Percentiles rank a stretch among this genome's conserved stretches.
phyloP scores from a whole-genome alignment of 2,329 filamentous ascomycete genomes.

The Pyrenochaeta sp. region DNA sequence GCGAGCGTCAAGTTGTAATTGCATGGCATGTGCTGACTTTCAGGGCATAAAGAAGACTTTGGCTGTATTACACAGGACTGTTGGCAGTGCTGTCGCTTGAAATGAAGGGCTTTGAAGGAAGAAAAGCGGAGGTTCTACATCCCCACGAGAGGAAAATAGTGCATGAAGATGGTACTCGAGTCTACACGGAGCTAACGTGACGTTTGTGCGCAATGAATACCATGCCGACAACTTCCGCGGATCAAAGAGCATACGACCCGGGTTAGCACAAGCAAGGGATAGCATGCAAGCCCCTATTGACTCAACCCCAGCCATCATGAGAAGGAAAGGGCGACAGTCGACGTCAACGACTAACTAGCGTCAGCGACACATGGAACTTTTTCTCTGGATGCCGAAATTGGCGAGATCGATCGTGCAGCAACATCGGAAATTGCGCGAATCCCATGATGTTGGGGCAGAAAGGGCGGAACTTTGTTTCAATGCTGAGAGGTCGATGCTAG shows the following conservation, averaged over 20 bases:
- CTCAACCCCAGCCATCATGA: not conserved
- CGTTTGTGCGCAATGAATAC: too few relatives aligned
- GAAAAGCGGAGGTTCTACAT: too few relatives aligned
- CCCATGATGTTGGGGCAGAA: constrained; percentile 23
- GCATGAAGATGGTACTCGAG: too few relatives aligned
- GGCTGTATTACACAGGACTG: too few relatives aligned
- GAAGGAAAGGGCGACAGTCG: constrained; percentile 13
- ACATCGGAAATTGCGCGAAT: constrained; percentile 19
- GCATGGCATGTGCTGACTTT: too few relatives aligned
- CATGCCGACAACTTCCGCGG: too few relatives aligned
- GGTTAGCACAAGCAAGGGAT: not conserved
- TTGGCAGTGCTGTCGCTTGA: constrained; percentile 1
- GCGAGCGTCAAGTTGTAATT: too few relatives aligned
- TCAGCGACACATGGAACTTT: constrained; percentile 26
- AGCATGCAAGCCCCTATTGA: not conserved
- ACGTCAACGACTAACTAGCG: constrained; percentile 36
- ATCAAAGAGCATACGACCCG: too few relatives aligned
- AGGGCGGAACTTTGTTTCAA: constrained; percentile 14
- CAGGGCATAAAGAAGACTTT: too few relatives aligned
- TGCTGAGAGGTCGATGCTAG: constrained; percentile 26
- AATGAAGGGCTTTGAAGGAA: not conserved
- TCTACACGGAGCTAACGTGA: too few relatives aligned
- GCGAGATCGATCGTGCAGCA: constrained; percentile 30
- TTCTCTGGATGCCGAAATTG: constrained; percentile 26
- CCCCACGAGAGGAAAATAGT: too few relatives aligned